A percentile compares a stretch with the other conserved stretches of the same genome.
Evolutionary conservation across 805 yeast species (phyloP).

Genomic region (Wickerhamiella musiphila): DNA sequence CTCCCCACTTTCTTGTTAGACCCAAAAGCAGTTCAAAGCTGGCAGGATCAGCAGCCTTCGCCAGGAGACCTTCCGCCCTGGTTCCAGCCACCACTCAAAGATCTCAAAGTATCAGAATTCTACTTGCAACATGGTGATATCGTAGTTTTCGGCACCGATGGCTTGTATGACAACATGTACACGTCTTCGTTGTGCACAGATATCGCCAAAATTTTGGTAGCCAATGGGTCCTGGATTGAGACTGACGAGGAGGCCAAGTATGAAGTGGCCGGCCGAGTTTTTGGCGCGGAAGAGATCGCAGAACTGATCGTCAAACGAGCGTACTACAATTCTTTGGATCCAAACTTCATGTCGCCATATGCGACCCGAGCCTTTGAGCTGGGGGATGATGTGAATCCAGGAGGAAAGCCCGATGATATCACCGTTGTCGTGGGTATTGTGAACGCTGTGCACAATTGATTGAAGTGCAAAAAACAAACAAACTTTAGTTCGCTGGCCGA

Average conservation of each 20-base stretch:
- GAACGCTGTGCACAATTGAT: no score
- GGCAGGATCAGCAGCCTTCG: no score
- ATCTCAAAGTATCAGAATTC: slow-evolving; percentile 50
- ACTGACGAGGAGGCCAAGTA: slow-evolving; percentile 11
- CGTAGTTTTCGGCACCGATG: slow-evolving; percentile 80
- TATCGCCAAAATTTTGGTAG: slow-evolving; percentile 36
- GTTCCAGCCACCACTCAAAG: slow-evolving; percentile 51
- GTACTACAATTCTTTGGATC: slow-evolving; percentile 50
- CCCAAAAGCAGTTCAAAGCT: slow-evolving; percentile 1
- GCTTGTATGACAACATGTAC: slow-evolving; percentile 72
- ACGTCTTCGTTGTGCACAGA: slow-evolving; percentile 54
- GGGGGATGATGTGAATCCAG: slow-evolving; percentile 53
- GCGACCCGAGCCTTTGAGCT: slow-evolving; percentile 41
- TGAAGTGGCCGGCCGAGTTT: slow-evolving; percentile 11
- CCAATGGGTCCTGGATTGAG: slow-evolving; percentile 20
- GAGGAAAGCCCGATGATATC: slow-evolving; percentile 94
- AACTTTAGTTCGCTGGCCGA: no score
- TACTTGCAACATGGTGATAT: slow-evolving; percentile 56
- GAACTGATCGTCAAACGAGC: slow-evolving; percentile 47
- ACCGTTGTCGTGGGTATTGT: slow-evolving; percentile 65
- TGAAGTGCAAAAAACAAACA: no score
- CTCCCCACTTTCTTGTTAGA: slow-evolving; percentile 39
- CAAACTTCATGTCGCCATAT: slow-evolving; percentile 65
- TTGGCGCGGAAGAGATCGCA: slow-evolving; percentile 31
- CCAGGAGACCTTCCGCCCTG: slow-evolving; percentile 5